phyloP scores from a whole-genome alignment of 495 filamentous ascomycete species.

The Hypoxylon lienhwacheense region DNA sequence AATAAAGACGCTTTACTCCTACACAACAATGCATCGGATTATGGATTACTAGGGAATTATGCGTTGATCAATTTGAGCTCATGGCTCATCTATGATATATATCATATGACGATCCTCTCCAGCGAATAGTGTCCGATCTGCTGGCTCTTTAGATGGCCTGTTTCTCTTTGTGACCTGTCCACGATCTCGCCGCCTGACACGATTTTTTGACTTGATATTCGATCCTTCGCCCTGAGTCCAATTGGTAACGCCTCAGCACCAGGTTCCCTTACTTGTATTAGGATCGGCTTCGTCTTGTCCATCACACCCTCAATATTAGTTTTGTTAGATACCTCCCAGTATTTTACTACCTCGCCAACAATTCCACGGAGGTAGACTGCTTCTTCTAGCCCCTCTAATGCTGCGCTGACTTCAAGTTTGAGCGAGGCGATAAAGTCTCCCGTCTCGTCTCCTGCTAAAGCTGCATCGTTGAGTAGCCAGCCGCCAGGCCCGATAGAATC shows the following conservation, averaged over 20 bases:
- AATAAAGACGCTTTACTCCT: too few species aligned
- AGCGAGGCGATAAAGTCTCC: slow-evolving; percentile 69
- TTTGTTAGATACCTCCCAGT: slow-evolving; percentile 53
- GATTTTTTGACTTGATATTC: slow-evolving; percentile 58
- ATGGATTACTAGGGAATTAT: too few species aligned
- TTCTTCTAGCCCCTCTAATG: slow-evolving; percentile 75
- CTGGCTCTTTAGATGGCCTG: slow-evolving; percentile 70
- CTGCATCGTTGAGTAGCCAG: slow-evolving; percentile 68
- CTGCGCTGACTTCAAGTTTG: slow-evolving; percentile 71
- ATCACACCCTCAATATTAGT: slow-evolving; percentile 11
- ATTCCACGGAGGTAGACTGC: slow-evolving; percentile 68
- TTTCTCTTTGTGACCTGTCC: slow-evolving; percentile 65
- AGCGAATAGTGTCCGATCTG: slow-evolving; percentile 76
- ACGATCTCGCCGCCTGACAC: slow-evolving; percentile 65
- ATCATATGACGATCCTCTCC: slow-evolving; percentile 64
- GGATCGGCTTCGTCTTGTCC: slow-evolving; percentile 29
- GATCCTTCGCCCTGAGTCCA: slow-evolving; percentile 68
- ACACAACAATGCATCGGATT: too few species aligned
- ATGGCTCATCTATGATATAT: background rate
- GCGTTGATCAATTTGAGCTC: background rate
- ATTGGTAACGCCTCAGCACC: slow-evolving; percentile 58
- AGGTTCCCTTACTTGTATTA: slow-evolving; percentile 34
- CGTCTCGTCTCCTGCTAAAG: slow-evolving; percentile 53
- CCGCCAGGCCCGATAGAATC: slow-evolving; percentile 83
- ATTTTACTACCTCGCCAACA: slow-evolving; percentile 70